Evolutionary conservation across 768 basidiomycete species (phyloP).

Genomic region (Hirschioporus abietinus): DNA sequence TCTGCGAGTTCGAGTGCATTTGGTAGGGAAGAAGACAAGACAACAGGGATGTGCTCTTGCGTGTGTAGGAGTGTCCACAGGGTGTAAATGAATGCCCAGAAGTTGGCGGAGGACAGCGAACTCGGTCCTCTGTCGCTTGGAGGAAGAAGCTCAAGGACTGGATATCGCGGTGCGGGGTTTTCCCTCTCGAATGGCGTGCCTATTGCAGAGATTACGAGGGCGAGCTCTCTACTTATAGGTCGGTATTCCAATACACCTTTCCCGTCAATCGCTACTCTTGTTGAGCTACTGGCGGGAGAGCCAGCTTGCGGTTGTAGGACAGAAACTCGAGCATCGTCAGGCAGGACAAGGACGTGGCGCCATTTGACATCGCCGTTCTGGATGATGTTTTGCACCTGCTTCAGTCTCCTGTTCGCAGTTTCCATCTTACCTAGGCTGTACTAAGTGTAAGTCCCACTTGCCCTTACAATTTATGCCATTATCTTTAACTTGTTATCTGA

Average conservation of each 20-base stretch:
- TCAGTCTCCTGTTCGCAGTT: background rate
- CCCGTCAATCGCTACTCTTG: background rate
- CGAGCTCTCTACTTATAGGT: background rate
- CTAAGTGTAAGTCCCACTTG: too few relatives aligned
- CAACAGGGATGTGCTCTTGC: constrained; percentile 37
- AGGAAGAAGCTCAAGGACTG: background rate
- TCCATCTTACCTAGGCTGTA: constrained; percentile 3
- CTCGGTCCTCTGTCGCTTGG: background rate
- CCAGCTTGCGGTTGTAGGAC: background rate
- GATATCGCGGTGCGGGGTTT: constrained; percentile 1
- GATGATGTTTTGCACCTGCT: background rate
- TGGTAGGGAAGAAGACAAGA: constrained; percentile 18
- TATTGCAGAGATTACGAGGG: background rate
- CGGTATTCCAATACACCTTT: background rate
- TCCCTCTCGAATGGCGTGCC: background rate
- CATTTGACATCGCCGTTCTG: background rate
- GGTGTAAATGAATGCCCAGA: constrained; percentile 38
- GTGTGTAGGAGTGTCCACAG: constrained; percentile 34
- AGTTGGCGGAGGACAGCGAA: constrained; percentile 23
- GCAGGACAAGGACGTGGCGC: constrained; percentile 1
- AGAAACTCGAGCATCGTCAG: background rate
- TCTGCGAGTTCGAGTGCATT: constrained; percentile 28
- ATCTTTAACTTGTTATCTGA: too few relatives aligned
- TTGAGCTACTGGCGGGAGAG: background rate
- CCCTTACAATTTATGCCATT: too few relatives aligned